A percentile compares a stretch with the other conserved stretches of the same genome.
Evolutionary conservation across 495 filamentous ascomycete genomes (phyloP).

Genomic region (Penicillium tannophilum): DNA sequence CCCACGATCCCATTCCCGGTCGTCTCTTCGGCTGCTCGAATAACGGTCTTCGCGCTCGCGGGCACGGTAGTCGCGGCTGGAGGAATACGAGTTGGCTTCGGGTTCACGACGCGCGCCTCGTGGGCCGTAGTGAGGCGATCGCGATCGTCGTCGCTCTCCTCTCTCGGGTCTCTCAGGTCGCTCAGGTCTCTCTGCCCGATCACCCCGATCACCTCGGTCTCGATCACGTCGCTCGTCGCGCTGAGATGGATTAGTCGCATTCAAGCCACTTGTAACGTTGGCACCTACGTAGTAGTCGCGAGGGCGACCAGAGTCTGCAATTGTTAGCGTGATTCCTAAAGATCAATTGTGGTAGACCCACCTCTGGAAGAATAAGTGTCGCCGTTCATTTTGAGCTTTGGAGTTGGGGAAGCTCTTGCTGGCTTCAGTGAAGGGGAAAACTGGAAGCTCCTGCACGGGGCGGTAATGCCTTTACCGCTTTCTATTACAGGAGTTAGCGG

Average conservation of each 20-base stretch:
- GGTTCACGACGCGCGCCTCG: slow-evolving; percentile 62
- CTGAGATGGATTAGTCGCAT: slow-evolving; percentile 42
- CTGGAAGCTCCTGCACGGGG: slow-evolving; percentile 24
- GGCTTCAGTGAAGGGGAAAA: slow-evolving; percentile 32
- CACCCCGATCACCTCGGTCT: slow-evolving; percentile 27
- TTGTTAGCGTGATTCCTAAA: slow-evolving; percentile 19
- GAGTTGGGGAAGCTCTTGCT: slow-evolving; percentile 22
- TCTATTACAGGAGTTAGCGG: not conserved
- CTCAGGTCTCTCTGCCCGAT: slow-evolving; percentile 24
- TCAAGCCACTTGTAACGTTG: slow-evolving; percentile 17
- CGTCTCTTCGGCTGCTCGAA: slow-evolving; percentile 47
- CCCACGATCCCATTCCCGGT: slow-evolving; percentile 53
- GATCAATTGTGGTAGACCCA: slow-evolving; percentile 35
- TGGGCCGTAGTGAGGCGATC: slow-evolving; percentile 70
- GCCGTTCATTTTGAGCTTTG: slow-evolving; percentile 74
- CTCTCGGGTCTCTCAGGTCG: slow-evolving; percentile 35
- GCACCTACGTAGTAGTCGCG: slow-evolving; percentile 72
- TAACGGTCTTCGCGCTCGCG: slow-evolving; percentile 90
- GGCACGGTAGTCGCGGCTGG: slow-evolving; percentile 86
- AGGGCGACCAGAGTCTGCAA: slow-evolving; percentile 65
- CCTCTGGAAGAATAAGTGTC: slow-evolving; percentile 83
- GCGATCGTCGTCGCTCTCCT: slow-evolving; percentile 69
- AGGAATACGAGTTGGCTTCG: slow-evolving; percentile 86
- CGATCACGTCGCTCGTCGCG: slow-evolving; percentile 56
- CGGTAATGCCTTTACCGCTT: slow-evolving; percentile 32